Base-by-base conservation (phyloP, 345 rosid genomes). In the Rhodomyrtus tomentosa region DNA sequence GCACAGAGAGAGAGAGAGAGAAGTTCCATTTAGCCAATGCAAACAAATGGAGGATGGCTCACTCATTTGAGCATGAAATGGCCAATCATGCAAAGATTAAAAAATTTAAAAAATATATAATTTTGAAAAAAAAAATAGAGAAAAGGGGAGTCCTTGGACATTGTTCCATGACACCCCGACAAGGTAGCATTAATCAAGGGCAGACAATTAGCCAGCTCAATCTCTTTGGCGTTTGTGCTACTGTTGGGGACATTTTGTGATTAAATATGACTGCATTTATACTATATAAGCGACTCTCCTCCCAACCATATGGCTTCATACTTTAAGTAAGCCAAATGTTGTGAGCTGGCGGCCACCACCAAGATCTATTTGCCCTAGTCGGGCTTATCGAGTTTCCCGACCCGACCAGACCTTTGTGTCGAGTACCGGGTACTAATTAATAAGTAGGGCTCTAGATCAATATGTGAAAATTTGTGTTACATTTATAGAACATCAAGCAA, bases 151-250 rank as follows among this genome's bases (percentile, higher is more conserved):
- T 84, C 83, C 82, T 81, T 80, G 81, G 83, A 55, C 72, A 82
- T 82, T 83, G 81, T 82, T 85, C 82, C 62, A 38, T 72, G 85
- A 86, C 58, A 85, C 83, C 73, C 87, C 87, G 90, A 89, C 89
- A 88, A 85, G 74, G 84, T 83, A 38, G 88, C 88, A 87, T 84
- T 84, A 72, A 89, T 89, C 87, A 86, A 88, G 89, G 90, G 86
- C 85, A 85, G 87, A 55, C 83, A 80, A 86, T 72, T 54, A 87
- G 91, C 89, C 90, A 86, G 90, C 90, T 89, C 87, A 84, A 88
- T 81, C 52, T 83, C 86, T 85, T 89, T 88, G 90, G 89, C 84
- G 80, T 55, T 56, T 83, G 54, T 84, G 88, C 85, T 73, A 9
- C 82, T 62, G 25, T 76, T 68, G 85, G 80, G 62, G 74, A 86